Conservation (phyloP, 768 basidiomycete genomes). For the Boletus eberwhitei region DNA sequence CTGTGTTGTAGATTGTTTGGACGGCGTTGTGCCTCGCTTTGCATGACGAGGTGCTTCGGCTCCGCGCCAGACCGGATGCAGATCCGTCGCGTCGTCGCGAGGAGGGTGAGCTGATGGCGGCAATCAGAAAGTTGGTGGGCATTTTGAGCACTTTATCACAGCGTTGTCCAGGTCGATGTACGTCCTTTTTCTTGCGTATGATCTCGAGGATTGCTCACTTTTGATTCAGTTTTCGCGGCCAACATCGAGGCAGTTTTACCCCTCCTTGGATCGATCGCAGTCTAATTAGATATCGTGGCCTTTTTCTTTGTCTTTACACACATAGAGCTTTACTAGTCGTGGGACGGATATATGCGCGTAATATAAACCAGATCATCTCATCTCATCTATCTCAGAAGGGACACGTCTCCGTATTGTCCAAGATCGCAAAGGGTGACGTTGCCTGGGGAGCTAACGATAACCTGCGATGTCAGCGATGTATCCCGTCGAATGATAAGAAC, state of each 20-base stretch:
- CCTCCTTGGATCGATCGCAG: conserved; percentile 20
- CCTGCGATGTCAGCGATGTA: background rate
- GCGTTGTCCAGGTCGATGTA: conserved; percentile 18
- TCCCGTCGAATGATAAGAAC: background rate
- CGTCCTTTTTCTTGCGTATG: background rate
- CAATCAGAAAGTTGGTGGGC: conserved; percentile 15
- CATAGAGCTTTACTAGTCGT: background rate
- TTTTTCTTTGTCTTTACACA: background rate
- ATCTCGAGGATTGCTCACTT: background rate
- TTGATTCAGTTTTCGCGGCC: conserved; percentile 17
- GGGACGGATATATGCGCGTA: background rate
- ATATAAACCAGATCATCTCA: background rate
- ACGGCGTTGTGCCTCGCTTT: conserved; percentile 18
- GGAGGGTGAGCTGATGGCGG: conserved; percentile 12
- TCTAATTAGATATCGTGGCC: background rate
- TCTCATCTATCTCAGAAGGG: background rate
- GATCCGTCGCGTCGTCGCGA: conserved; percentile 7
- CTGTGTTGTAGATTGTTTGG: conserved; percentile 22
- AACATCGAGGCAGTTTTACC: conserved; percentile 26
- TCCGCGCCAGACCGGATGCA: conserved; percentile 10
- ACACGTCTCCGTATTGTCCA: conserved; percentile 21
- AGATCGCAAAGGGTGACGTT: conserved; percentile 25
- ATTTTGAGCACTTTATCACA: conserved; percentile 18
- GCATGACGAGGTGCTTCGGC: conserved; percentile 19
- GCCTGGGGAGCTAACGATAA: conserved; percentile 20